Base-by-base conservation (phyloP, 2,329 filamentous ascomycete genomes). In the Kalmusia sp. region DNA sequence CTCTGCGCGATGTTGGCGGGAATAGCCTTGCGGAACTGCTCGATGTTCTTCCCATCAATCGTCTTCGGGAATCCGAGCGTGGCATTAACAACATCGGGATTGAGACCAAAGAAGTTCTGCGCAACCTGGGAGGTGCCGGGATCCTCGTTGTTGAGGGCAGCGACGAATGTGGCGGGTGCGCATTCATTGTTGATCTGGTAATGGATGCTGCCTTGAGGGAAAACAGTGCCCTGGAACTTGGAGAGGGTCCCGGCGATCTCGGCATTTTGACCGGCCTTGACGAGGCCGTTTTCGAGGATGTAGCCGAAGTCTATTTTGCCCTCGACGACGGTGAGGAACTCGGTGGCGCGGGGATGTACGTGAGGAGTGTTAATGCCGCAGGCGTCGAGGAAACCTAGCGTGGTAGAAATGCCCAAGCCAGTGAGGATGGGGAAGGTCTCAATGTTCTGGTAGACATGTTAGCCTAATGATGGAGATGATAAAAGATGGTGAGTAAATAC, bases 1-100 rank as follows among this genome's bases (percentile, higher is more conserved):
- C 82, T 82, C 19, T 77, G 66, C 3, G 83, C 82, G 37, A 85
- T 75, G 52, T 79, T 82, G 8, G 65, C 64, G 14, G 84, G 84
- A 34, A 77, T 74, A 6, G 31, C 31, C 48, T 66, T 65, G 28
- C 70, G 46, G 57, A 77, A 76, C 28, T 62, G 41, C 54, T 74
- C 68, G 17, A 77, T 71, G 51, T 76, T 69, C 54, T 62, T 59
- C 2, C 70, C 71, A 31, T 72, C 62, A 31, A 76, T 61, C 2
- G 43, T 58, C 46, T 66, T 58, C 2, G 72, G 73, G 53, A 73
- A 71, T 2, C 74, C 75, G 12, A 77, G 62, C 1, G 72, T 72
- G 15, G 75, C 73, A 40, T 72, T 63, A 1, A 77, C 64, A 6
- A 77, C 73, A 4, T 62, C 63, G 1, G 55, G 51, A 52, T 77